Evolutionary conservation across 2,329 filamentous ascomycete species (phyloP).

Genomic region (Neofusicoccum parvum): DNA sequence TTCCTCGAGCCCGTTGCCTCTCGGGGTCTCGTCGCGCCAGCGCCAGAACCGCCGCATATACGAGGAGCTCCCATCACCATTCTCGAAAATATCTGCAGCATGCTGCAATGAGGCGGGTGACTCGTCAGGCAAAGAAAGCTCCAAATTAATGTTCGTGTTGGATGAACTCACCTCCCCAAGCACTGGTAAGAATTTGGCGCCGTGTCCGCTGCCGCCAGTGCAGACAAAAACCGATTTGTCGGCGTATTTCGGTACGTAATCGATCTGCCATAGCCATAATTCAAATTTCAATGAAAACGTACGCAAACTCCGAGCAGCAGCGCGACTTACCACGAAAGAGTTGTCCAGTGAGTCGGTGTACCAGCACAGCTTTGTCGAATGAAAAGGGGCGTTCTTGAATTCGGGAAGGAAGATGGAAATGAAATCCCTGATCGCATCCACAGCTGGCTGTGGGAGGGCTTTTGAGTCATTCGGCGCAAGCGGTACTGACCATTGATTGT

Average conservation of each 20-base stretch:
- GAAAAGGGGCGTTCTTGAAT: background rate
- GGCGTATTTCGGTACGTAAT: background rate
- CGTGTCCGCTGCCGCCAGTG: background rate
- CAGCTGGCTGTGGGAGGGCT: background rate
- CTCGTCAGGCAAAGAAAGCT: background rate
- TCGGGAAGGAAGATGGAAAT: background rate
- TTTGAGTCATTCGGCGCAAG: background rate
- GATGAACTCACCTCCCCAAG: background rate
- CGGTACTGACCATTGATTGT: background rate
- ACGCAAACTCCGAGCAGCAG: background rate
- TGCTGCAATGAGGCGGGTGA: background rate
- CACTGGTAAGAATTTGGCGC: constrained; percentile 4
- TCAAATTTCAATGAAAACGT: background rate
- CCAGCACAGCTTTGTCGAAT: constrained; percentile 1
- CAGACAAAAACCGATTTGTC: background rate
- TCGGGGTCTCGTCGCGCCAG: background rate
- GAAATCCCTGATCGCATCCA: background rate
- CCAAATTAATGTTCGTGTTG: background rate
- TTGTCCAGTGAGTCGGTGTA: constrained; percentile 2
- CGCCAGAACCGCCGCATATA: background rate
- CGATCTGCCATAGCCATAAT: background rate
- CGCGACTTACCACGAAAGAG: background rate
- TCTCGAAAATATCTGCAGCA: background rate
- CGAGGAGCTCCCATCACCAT: background rate
- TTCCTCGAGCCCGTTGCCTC: background rate